These are phyloP conservation scores for Fomitiporia mediterranea DNA, from an alignment of 1,284 basidiomycete species.

Conservation along the genomic window DNA sequence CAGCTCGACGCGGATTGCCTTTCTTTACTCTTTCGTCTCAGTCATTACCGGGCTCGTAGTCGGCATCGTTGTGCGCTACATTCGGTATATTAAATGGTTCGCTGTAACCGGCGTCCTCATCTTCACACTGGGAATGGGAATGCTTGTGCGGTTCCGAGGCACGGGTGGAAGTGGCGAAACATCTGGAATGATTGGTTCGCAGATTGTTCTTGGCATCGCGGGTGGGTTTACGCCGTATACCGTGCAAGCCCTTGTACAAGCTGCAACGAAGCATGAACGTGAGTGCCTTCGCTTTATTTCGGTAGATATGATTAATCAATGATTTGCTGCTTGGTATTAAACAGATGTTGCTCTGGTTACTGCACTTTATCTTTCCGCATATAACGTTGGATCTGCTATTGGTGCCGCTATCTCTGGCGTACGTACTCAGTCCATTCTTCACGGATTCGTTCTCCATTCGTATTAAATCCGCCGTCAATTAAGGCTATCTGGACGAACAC, in stretches of 20 bases:
- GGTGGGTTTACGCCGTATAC: conserved; percentile 37
- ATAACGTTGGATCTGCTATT: conserved; percentile 35
- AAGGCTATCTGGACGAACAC: conserved; percentile 36
- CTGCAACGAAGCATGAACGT: conserved; percentile 34
- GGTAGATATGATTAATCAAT: not conserved
- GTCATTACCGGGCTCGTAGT: conserved; percentile 32
- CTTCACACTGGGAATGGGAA: conserved; percentile 35
- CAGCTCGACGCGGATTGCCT: conserved; percentile 33
- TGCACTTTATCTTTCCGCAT: conserved; percentile 32
- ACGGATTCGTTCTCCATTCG: too few relatives aligned
- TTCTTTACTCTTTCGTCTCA: conserved; percentile 36
- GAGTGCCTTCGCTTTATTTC: not conserved
- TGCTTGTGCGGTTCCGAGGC: conserved; percentile 37
- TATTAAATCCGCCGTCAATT: not conserved
- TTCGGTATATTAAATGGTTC: conserved; percentile 35
- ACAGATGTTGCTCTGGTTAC: conserved; percentile 33
- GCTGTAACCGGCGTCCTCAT: conserved; percentile 31
- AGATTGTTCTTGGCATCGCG: conserved; percentile 37
- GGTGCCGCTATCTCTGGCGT: conserved; percentile 34
- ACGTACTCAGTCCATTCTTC: not conserved
- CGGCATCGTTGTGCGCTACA: conserved; percentile 31
- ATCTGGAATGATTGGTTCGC: conserved; percentile 32
- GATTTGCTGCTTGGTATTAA: not conserved
- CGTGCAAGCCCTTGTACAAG: conserved; percentile 34
- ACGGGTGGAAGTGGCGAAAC: conserved; percentile 26